Base-by-base conservation (phyloP, 257 asterid genomes). In the Euphrasia confusa region DNA sequence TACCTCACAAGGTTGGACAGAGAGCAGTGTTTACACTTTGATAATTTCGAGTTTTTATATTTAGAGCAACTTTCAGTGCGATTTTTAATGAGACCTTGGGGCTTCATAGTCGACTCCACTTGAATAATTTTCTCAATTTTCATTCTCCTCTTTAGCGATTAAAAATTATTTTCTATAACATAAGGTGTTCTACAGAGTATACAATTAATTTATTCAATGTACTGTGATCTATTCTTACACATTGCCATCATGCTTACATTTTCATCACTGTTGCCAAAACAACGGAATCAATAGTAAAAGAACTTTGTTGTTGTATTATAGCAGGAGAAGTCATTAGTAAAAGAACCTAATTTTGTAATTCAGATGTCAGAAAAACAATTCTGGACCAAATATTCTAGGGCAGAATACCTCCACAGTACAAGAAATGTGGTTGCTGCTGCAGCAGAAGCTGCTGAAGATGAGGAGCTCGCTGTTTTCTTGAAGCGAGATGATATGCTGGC, bases 361-460 rank as follows among this genome's bases (percentile, higher is more conserved):
- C 76, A 92, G 99, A 84, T 92, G 97, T 71, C 95, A 62, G 97
- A 89, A 70, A 83, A 77, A 74, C 97, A 89, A 79, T 92, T 92
- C 74, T 92, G 99, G 99, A 92, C 97, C 72, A 92, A 92, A 75
- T 92, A 89, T 71, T 92, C 99, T 9, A 83, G 96, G 68, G 99
- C 99, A 27, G 94, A 92, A 67, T 92, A 86, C 68, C 95, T 92
- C 60, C 97, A 92, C 74, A 85, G 99, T 68, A 89, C 95, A 61
- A 89, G 74, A 79, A 92, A 92, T 74, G 89, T 84, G 67, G 87
- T 81, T 59, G 95, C 95, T 50, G 99, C 99, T 52, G 96, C 97
- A 69, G 99, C 99, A 18, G 97, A 89, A 87, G 99, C 97, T 75
- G 97, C 97, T 75, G 93, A 83, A 78, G 99, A 92, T 72, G 99